phyloP scores from a whole-genome alignment of 306 rosid genomes.

The Inga leiocalycina region DNA sequence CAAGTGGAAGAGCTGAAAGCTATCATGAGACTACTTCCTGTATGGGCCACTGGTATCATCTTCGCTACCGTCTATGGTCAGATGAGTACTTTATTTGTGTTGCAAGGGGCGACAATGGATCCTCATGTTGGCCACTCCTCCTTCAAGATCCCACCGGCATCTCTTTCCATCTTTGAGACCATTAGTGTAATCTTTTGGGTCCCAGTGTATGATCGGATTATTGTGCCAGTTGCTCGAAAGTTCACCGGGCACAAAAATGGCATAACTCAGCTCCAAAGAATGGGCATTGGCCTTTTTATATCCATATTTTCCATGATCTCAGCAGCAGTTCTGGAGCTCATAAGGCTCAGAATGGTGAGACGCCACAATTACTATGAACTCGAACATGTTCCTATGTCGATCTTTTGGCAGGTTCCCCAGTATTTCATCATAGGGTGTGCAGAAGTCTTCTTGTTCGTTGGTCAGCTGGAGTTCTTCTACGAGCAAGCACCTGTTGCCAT shows the following conservation, averaged over 20 bases:
- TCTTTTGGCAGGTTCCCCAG: slow-evolving; percentile 81
- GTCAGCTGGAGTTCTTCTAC: slow-evolving; percentile 73
- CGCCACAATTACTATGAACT: slow-evolving; percentile 53
- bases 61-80: slow-evolving; percentile 70
- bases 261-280: slow-evolving; percentile 80
- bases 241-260: slow-evolving; percentile 69
- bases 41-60: slow-evolving; percentile 79
- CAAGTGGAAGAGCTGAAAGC: slow-evolving; percentile 89
- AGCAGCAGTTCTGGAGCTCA: slow-evolving; percentile 59
- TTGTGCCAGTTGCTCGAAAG: slow-evolving; percentile 64
- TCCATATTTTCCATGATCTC: slow-evolving; percentile 69
- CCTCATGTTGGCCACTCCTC: slow-evolving; percentile 43
- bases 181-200: slow-evolving; percentile 82
- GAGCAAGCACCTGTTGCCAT: slow-evolving; percentile 85
- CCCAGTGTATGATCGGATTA: slow-evolving; percentile 69
- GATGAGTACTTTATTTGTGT: slow-evolving; percentile 67
- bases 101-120: slow-evolving; percentile 67
- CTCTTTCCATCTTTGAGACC: slow-evolving; percentile 69
- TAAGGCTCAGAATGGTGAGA: slow-evolving; percentile 53
- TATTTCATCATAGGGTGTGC: slow-evolving; percentile 79
- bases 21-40: slow-evolving; percentile 67
- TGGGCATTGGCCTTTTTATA: slow-evolving; percentile 79
- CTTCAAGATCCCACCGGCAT: slow-evolving; percentile 60
- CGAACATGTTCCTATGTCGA: slow-evolving; percentile 59
- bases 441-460: slow-evolving; percentile 70